Evolutionary conservation across 306 rosid genomes (phyloP).

Genomic region (Cucurbita ficifolia): DNA sequence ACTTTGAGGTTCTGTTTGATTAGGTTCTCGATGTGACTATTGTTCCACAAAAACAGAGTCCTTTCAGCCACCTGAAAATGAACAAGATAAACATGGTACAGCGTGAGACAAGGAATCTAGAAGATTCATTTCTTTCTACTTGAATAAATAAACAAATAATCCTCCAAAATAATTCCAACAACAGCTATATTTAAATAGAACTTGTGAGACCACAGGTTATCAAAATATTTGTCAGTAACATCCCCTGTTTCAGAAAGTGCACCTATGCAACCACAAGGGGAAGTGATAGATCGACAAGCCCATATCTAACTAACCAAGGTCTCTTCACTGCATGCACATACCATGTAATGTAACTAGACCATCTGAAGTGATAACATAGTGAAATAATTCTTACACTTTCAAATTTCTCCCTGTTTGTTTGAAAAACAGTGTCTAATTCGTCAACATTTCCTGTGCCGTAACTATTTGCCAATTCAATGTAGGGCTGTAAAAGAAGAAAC

Average conservation of each 20-base stretch:
- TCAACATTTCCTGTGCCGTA: constrained; percentile 36
- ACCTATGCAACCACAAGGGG: not conserved
- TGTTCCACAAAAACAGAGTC: constrained; percentile 92
- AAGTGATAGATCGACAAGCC: not conserved
- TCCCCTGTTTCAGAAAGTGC: not conserved
- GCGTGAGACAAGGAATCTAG: not conserved
- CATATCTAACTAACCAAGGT: not conserved
- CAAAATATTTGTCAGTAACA: not conserved
- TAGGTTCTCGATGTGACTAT: constrained; percentile 62
- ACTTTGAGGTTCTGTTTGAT: constrained; percentile 64
- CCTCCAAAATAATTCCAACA: not conserved
- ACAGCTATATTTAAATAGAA: not conserved
- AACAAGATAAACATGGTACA: not conserved
- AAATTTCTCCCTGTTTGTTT: constrained; percentile 34
- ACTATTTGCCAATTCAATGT: constrained; percentile 44
- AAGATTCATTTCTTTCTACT: not conserved
- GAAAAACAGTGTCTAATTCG: constrained; percentile 28
- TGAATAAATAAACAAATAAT: not conserved
- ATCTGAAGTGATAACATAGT: not conserved
- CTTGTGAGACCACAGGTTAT: not conserved
- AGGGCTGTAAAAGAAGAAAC: constrained; percentile 33
- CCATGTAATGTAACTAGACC: not conserved
- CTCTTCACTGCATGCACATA: not conserved
- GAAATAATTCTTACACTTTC: constrained; percentile 35
- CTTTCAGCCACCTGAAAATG: constrained; percentile 87